phyloP scores from a whole-genome alignment of 208 protist species.

The Acanthamoeba royreba region DNA sequence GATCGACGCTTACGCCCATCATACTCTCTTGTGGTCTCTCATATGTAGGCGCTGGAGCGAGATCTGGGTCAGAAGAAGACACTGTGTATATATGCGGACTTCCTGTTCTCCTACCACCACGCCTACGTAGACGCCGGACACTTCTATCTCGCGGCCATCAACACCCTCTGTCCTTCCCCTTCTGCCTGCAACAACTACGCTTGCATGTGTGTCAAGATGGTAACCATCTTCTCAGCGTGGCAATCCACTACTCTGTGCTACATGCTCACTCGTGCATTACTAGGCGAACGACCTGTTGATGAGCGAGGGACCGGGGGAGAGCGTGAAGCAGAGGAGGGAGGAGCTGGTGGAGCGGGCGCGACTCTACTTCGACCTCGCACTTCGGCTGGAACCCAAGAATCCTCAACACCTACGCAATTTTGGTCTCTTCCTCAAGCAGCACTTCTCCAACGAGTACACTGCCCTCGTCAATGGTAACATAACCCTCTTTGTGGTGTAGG shows the following conservation, averaged over 20 bases:
- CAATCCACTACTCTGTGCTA: neutral
- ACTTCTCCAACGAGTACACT: neutral
- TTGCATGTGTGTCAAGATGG: slow-evolving; percentile 15
- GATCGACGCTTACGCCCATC: neutral
- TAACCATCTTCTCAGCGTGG: neutral
- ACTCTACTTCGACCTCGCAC: neutral
- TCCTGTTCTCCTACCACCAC: neutral
- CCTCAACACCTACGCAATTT: slow-evolving; percentile 26
- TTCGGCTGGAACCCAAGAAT: neutral
- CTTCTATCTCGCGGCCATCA: neutral
- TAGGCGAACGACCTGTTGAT: neutral
- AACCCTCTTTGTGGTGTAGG: neutral
- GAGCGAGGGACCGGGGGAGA: neutral
- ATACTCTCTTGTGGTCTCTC: neutral
- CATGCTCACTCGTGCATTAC: neutral
- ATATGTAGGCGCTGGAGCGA: neutral
- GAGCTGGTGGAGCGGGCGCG: neutral
- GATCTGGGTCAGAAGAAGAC: neutral
- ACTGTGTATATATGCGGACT: slow-evolving; percentile 26
- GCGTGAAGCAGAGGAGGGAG: neutral
- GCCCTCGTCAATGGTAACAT: neutral
- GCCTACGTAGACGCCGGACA: neutral
- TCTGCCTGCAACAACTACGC: slow-evolving; percentile 30
- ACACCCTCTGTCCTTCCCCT: neutral
- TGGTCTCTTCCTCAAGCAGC: slow-evolving; percentile 26